Percentiles rank a stretch among this genome's conserved stretches.
These are phyloP conservation scores for Talaromyces sp. DNA, from an alignment of 2,329 filamentous ascomycete genomes.

Conservation along the genomic window DNA sequence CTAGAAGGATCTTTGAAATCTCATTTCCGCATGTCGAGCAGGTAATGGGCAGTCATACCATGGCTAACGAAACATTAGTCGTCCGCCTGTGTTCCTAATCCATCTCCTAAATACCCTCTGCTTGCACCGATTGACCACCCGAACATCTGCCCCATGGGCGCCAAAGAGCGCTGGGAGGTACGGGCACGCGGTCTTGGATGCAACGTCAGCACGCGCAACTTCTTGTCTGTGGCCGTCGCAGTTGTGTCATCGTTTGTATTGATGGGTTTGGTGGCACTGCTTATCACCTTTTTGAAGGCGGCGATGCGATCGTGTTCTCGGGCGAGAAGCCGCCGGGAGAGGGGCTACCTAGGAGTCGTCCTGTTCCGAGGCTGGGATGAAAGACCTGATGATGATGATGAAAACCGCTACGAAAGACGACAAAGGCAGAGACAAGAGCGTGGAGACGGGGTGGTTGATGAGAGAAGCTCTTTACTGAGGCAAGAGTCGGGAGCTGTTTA, in stretches of 20 bases:
- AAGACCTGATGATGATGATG: neutral
- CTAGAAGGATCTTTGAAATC: neutral
- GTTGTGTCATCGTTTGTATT: conserved; percentile 24
- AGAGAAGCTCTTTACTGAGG: conserved; percentile 8
- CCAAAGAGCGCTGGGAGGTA: conserved; percentile 39
- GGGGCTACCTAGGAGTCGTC: conserved; percentile 7
- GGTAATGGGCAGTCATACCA: neutral
- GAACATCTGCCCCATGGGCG: conserved; percentile 34
- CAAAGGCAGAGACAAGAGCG: neutral
- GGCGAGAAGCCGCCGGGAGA: conserved; percentile 11
- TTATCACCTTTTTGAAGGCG: conserved; percentile 14
- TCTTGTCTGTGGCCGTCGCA: conserved; percentile 29
- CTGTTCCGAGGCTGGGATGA: conserved; percentile 6
- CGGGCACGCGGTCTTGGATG: conserved; percentile 35
- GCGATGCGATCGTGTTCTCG: conserved; percentile 4
- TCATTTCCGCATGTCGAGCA: conserved; percentile 1
- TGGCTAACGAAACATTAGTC: conserved; percentile 19
- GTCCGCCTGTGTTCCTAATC: conserved; percentile 36
- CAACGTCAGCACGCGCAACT: conserved; percentile 34
- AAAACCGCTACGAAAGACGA: neutral
- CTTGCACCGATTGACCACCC: conserved; percentile 30
- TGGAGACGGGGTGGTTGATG: neutral
- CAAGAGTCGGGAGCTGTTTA: neutral
- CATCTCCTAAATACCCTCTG: conserved; percentile 26
- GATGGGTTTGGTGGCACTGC: conserved; percentile 15